phyloP scores from a whole-genome alignment of 768 basidiomycete genomes.

The Chlorophyllum brunneum region DNA sequence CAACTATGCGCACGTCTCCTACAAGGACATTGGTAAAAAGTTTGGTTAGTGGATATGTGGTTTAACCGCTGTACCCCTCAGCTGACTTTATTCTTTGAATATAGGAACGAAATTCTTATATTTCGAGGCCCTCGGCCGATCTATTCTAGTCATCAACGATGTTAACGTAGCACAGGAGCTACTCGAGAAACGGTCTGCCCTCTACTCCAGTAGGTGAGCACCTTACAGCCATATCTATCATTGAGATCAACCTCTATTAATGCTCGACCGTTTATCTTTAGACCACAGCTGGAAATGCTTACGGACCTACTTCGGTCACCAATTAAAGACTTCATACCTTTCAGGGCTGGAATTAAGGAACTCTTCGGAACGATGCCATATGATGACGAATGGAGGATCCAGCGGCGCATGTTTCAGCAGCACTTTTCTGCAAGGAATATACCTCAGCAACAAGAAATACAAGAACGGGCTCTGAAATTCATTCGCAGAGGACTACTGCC shows the following conservation, averaged over 20 bases:
- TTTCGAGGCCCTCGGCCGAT: background rate
- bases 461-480: background rate
- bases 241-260: background rate
- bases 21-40: slow-evolving; percentile 9
- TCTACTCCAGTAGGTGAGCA: slow-evolving; percentile 10
- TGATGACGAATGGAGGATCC: slow-evolving; percentile 20
- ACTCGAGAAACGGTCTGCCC: slow-evolving; percentile 12
- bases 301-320: background rate
- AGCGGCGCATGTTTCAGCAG: slow-evolving; percentile 25
- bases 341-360: background rate
- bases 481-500: background rate
- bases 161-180: slow-evolving; percentile 7
- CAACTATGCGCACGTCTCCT: background rate
- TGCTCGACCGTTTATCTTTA: too few species aligned
- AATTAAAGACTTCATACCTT: background rate
- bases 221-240: too few species aligned
- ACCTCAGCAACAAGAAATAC: background rate
- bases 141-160: slow-evolving; percentile 10
- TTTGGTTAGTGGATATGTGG: slow-evolving; percentile 4
- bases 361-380: slow-evolving; percentile 20
- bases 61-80: background rate
- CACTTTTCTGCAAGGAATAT: slow-evolving; percentile 16
- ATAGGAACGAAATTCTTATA: slow-evolving; percentile 12
- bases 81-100: background rate
- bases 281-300: background rate